Evolutionary conservation across 192 early-diverging fungal genomes (phyloP).

Genomic region (Spizellomyces punctatus): DNA sequence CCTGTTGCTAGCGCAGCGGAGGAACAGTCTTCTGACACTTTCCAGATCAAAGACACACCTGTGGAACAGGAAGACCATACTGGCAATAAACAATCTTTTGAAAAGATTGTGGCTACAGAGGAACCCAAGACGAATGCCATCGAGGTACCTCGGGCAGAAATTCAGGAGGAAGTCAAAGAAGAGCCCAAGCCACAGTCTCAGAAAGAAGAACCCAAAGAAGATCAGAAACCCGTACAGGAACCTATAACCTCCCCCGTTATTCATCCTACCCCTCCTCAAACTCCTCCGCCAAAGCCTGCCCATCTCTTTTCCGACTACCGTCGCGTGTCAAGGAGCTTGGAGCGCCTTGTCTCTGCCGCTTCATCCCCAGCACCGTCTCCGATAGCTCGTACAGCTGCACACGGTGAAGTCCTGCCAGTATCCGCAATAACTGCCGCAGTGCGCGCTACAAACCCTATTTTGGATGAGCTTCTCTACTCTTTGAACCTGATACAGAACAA

Average conservation of each 20-base stretch:
- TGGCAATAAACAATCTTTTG: no score
- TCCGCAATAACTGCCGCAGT: slow-evolving; percentile 44
- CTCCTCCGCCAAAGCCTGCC: slow-evolving; percentile 9
- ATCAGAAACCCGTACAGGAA: no score
- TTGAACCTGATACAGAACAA: slow-evolving; percentile 42
- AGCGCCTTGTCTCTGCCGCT: slow-evolving; percentile 26
- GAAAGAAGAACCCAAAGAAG: no score
- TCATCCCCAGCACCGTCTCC: slow-evolving; percentile 27
- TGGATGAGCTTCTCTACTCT: slow-evolving; percentile 51
- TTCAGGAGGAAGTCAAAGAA: no score
- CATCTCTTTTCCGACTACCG: neutral
- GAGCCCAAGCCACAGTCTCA: no score
- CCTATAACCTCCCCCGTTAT: neutral
- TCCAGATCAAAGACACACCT: no score
- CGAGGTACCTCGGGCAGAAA: no score
- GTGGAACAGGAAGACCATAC: no score
- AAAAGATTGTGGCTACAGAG: no score
- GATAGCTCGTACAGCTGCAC: slow-evolving; percentile 30
- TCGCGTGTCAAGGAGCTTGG: slow-evolving; percentile 7
- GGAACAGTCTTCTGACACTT: no score
- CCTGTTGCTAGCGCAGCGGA: no score
- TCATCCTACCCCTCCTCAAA: slow-evolving; percentile 20
- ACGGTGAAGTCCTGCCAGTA: slow-evolving; percentile 41
- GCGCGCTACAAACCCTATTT: slow-evolving; percentile 50
- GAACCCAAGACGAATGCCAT: no score